These are phyloP conservation scores for Henningerozyma blattae DNA, from an alignment of 805 yeast genomes.

Conservation along the genomic window DNA sequence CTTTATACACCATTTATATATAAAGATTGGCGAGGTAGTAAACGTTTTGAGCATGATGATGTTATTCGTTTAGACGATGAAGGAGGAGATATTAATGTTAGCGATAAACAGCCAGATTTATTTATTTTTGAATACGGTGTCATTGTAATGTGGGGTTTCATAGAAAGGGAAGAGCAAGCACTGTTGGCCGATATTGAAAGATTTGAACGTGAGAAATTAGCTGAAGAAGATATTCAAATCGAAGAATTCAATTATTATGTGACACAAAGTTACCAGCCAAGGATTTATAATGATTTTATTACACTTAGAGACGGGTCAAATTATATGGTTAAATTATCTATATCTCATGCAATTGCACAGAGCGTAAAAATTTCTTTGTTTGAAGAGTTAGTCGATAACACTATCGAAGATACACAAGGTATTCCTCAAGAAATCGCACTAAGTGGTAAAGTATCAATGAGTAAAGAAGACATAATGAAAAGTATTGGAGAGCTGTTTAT, in stretches of 20 bases:
- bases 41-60: slow-evolving; percentile 30
- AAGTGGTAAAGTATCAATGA: slow-evolving; percentile 91
- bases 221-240: slow-evolving; percentile 72
- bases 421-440: slow-evolving; percentile 93
- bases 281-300: slow-evolving; percentile 91
- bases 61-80: slow-evolving; percentile 75
- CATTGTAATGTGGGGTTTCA: slow-evolving; percentile 94
- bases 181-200: slow-evolving; percentile 77
- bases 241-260: slow-evolving; percentile 94
- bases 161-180: slow-evolving; percentile 68
- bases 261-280: slow-evolving; percentile 87
- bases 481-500: slow-evolving; percentile 93
- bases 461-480: slow-evolving; percentile 90
- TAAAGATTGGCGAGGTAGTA: slow-evolving; percentile 62
- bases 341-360: slow-evolving; percentile 93
- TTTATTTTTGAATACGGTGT: slow-evolving; percentile 95
- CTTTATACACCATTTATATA: slow-evolving; percentile 80
- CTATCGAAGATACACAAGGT: slow-evolving; percentile 94
- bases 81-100: slow-evolving; percentile 89
- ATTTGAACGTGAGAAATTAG: slow-evolving; percentile 84
- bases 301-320: slow-evolving; percentile 80
- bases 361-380: slow-evolving; percentile 89
- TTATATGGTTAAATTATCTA: slow-evolving; percentile 84
- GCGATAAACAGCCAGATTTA: slow-evolving; percentile 62
- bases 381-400: slow-evolving; percentile 92